phyloP scores from a whole-genome alignment of 768 basidiomycete genomes.

The Amanita phalloides region DNA sequence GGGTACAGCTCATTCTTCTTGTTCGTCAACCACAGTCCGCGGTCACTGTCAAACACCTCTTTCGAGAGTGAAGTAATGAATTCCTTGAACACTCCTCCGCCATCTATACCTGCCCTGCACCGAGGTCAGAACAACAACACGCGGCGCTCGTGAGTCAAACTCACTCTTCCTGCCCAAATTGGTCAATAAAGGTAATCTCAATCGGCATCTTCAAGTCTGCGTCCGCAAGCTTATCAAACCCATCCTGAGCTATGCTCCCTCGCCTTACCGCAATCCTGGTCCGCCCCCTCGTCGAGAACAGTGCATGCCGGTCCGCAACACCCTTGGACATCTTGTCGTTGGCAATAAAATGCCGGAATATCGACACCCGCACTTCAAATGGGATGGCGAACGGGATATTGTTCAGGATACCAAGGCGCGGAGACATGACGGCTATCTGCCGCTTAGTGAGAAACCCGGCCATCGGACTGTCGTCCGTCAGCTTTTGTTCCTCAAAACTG shows the following conservation, averaged over 20 bases:
- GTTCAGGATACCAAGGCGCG: constrained; percentile 83
- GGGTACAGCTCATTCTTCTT: constrained; percentile 93
- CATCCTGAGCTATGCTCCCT: constrained; percentile 76
- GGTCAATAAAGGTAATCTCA: constrained; percentile 87
- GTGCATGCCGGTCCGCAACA: constrained; percentile 7
- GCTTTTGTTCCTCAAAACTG: constrained; percentile 11
- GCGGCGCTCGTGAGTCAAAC: constrained; percentile 14
- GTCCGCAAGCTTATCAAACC: constrained; percentile 75
- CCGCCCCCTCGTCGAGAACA: constrained; percentile 11
- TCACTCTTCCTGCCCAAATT: constrained; percentile 78
- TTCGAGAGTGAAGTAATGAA: constrained; percentile 88
- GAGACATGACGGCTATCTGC: constrained; percentile 65
- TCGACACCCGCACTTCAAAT: constrained; percentile 81
- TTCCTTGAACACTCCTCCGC: constrained; percentile 97
- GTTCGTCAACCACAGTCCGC: constrained; percentile 89
- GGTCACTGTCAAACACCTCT: constrained; percentile 91
- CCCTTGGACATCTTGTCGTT: constrained; percentile 37
- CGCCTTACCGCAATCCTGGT: constrained; percentile 53
- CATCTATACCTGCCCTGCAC: constrained; percentile 80
- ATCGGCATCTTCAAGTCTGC: constrained; percentile 74
- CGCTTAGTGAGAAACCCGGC: constrained; percentile 42
- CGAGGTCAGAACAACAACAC: neutral
- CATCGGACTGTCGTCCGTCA: constrained; percentile 4
- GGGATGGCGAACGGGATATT: constrained; percentile 96
- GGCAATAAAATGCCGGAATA: constrained; percentile 77